Conservation (phyloP, 768 basidiomycete species). For the Artomyces pyxidatus region DNA sequence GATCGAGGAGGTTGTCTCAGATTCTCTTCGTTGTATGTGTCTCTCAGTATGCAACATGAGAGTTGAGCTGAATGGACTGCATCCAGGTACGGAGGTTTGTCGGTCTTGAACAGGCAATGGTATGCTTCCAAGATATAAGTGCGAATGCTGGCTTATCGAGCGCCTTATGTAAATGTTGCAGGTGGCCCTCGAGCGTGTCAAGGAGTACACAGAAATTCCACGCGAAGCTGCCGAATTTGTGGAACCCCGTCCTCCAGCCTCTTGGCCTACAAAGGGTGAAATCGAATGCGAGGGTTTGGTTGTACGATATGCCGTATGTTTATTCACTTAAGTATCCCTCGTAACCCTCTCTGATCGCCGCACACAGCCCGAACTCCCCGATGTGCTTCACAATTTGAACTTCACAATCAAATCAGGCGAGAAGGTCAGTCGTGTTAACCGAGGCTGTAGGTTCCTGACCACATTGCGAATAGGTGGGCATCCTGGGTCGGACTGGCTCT, state of each 20-base stretch:
- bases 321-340: too few species aligned
- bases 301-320: slow-evolving; percentile 68
- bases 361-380: slow-evolving; percentile 70
- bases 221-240: slow-evolving; percentile 78
- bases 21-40: slow-evolving; percentile 29
- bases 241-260: slow-evolving; percentile 72
- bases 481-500: slow-evolving; percentile 56
- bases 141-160: neutral
- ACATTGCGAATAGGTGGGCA: slow-evolving; percentile 43
- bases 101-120: slow-evolving; percentile 88
- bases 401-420: slow-evolving; percentile 69
- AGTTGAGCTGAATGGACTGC: too few species aligned
- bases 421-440: slow-evolving; percentile 40
- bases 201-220: slow-evolving; percentile 78
- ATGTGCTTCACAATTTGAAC: slow-evolving; percentile 73
- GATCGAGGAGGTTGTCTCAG: slow-evolving; percentile 6
- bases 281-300: slow-evolving; percentile 68
- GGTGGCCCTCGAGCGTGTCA: slow-evolving; percentile 84
- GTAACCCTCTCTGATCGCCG: slow-evolving; percentile 5
- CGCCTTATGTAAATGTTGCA: slow-evolving; percentile 20
- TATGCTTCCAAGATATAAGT: slow-evolving; percentile 26
- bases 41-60: neutral
- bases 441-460: neutral
- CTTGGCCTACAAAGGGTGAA: slow-evolving; percentile 70
- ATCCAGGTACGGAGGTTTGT: slow-evolving; percentile 68